Evolutionary conservation across 2,329 filamentous ascomycete species (phyloP), one percentile per base, ranked within the genome.

Genomic region (Ascochyta lentis): DNA sequence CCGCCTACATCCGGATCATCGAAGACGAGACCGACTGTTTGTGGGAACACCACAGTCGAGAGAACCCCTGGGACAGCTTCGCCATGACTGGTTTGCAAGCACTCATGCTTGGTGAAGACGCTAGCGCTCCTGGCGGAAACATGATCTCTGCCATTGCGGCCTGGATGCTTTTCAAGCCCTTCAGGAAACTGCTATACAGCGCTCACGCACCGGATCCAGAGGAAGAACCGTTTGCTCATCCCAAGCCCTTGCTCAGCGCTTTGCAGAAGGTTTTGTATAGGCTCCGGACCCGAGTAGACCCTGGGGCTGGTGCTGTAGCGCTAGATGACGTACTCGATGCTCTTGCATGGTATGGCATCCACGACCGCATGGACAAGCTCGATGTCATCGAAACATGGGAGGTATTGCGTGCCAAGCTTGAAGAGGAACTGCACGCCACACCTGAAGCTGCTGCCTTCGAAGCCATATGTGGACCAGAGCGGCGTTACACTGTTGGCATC

Each of bases 1-100:
- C 83, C 56, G 84, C 81, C 1, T 87, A 87, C 66, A 83, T 88
- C 55, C 82, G 84, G 16, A 78, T 86, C 38, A 75, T 88, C 46
- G 71, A 87, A 23, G 86, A 88, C 61, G 80, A 84, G 2, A 88
- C 85, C 0, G 77, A 80, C 33, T 84, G 83, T 41, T 73, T 87
- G 29, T 88, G 85, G 84, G 86, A 85, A 75, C 84, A 86, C 52
- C 73, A 77, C 29, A 83, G 79, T 49, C 76, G 81, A 34, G 77
- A 81, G 0, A 83, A 84, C 57, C 78, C 79, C 5, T 86, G 83
- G 83, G 81, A 85, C 62, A 83, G 82, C 62, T 76, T 85, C 62
- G 74, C 78, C 5, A 79, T 85, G 70, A 86, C 84, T 27, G 84
- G 85, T 4, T 77, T 87, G 47, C 81, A 83, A 43, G 81, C 83